Conservation (phyloP, 352 stramenopile species). For the Pseudoperonospora humuli region DNA sequence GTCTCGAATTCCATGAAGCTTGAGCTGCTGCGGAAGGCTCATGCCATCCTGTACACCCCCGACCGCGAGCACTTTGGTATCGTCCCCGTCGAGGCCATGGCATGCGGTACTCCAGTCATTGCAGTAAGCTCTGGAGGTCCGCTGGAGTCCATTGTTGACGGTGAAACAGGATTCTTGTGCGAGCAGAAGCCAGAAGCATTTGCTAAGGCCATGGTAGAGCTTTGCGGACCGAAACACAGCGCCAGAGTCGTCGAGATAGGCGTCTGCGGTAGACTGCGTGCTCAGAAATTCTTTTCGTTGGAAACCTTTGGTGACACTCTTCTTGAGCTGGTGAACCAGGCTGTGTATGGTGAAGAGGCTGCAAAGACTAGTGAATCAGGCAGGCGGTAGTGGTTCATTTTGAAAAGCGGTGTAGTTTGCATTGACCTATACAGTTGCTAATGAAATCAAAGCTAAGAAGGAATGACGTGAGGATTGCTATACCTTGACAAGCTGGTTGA, state of each 20-base stretch:
- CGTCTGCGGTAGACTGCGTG: constrained; percentile 37
- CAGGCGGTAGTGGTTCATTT: constrained; percentile 5
- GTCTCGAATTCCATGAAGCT: constrained; percentile 86
- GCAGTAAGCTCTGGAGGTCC: constrained; percentile 93
- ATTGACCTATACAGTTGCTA: constrained; percentile 16
- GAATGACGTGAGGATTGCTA: constrained; percentile 8
- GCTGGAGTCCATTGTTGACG: constrained; percentile 92
- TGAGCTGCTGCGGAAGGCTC: constrained; percentile 73
- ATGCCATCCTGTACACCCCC: constrained; percentile 94
- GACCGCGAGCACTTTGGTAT: constrained; percentile 99
- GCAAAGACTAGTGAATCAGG: not conserved
- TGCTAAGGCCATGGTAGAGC: constrained; percentile 48
- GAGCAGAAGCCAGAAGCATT: constrained; percentile 50
- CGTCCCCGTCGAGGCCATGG: constrained; percentile 98
- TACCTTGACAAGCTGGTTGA: constrained; percentile 5
- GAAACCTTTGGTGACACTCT: constrained; percentile 68
- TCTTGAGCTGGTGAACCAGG: constrained; percentile 33
- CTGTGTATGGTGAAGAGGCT: constrained; percentile 29
- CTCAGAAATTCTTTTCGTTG: constrained; percentile 56
- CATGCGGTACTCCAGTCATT: constrained; percentile 89
- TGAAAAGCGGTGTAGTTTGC: constrained; percentile 4
- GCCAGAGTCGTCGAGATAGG: constrained; percentile 38
- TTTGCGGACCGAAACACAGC: constrained; percentile 33
- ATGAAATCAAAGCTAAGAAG: constrained; percentile 18
- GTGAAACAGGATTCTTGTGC: constrained; percentile 79